These are phyloP conservation scores for Casuarina cunninghamiana DNA, from an alignment of 306 rosid species.

Conservation along the genomic window DNA sequence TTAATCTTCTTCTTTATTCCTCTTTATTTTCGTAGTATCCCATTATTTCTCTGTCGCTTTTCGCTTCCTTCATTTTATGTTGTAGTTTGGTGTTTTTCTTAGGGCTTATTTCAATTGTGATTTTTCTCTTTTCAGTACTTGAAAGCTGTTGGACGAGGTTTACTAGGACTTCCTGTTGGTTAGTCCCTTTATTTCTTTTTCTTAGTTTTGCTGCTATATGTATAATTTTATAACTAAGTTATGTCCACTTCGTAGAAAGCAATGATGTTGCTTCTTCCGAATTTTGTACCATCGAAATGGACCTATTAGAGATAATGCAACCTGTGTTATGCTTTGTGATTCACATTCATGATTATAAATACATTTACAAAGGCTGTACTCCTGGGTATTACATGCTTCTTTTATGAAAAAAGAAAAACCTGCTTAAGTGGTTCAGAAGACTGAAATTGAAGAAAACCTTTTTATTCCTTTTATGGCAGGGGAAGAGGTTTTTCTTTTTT, in stretches of 20 bases:
- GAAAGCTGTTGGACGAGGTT: conserved; percentile 74
- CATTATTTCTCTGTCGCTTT: not conserved
- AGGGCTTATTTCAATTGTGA: not conserved
- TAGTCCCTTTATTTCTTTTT: conserved; percentile 34
- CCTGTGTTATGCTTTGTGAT: too few relatives aligned
- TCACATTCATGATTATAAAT: too few relatives aligned
- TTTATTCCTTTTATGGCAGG: not conserved
- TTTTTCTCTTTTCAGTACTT: conserved; percentile 50
- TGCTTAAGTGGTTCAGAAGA: not conserved
- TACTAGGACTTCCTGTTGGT: conserved; percentile 75
- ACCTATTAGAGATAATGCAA: too few relatives aligned
- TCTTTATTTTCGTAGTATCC: not conserved
- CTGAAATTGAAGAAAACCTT: not conserved
- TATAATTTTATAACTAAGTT: not conserved
- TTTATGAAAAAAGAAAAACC: not conserved
- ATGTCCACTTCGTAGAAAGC: not conserved
- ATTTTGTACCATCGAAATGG: too few relatives aligned
- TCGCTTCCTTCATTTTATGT: not conserved
- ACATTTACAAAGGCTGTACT: not conserved
- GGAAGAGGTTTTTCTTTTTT: too few relatives aligned
- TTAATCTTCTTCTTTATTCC: not conserved
- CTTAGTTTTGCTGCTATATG: not conserved
- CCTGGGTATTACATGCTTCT: not conserved
- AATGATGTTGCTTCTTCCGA: too few relatives aligned
- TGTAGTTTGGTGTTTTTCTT: not conserved